Evolutionary conservation across 768 basidiomycete genomes (phyloP), one percentile per base, ranked within the genome.

Genomic region (Rhodosporidiobolus sp.): DNA sequence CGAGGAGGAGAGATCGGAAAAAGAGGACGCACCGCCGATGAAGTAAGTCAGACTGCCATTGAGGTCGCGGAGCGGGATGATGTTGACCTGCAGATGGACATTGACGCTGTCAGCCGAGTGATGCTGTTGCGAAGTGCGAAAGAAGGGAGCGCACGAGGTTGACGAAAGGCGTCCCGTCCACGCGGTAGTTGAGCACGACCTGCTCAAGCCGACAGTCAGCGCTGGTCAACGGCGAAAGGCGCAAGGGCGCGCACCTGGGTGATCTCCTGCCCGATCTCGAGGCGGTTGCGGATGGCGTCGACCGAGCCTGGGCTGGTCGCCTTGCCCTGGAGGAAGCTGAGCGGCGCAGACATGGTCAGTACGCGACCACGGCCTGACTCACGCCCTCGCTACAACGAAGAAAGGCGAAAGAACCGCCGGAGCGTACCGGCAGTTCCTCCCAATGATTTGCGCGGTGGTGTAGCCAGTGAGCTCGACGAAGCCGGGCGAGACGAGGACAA

Each of bases 401-500:
- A 26, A 24, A 52, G 9, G 50, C 14, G 49, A 12, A 10, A 4
- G 26, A 11, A n/a, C n/a, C n/a, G n/a, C n/a, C 9, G 20, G 19
- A 22, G 19, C 55, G 28, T 26, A 67, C 57, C 58, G 60, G 54
- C 74, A 71, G 69, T 68, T 71, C 35, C 74, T 63, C 9, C 74
- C 74, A 22, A 72, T 60, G 67, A 75, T 75, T 35, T 72, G 70
- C 24, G 43, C 46, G 19, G 67, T 34, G 7, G 53, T 26, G 61
- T 70, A 75, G 22, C 74, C 70, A n/a, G 73, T 74, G 6, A 74
- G 35, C 30, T 67, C 46, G 30, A 22, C 45, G 57, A 74, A 74
- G 8, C 69, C 73, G 2, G 65, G 58, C 7, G 56, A 60, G 45
- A 67, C 68, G 46, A 73, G 60, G 3, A 69, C 68, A 34, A 74